Percentiles rank a stretch among this genome's conserved stretches.
Conservation (phyloP, 2,329 filamentous ascomycete species). For the Chaetomiaceae sp. region DNA sequence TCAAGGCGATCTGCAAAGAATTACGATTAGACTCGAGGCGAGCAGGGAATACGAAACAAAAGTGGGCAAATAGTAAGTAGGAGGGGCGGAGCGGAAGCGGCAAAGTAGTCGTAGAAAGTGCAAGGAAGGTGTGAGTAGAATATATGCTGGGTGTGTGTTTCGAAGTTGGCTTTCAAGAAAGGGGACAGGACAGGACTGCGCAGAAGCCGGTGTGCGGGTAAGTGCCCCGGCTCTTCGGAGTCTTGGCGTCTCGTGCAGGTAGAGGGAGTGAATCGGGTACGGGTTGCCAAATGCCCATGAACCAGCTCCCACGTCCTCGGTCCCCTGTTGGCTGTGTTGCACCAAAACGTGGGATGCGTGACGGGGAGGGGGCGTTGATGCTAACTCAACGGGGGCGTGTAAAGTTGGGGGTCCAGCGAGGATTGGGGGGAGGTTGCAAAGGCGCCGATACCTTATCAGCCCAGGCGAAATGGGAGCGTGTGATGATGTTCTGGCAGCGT, state of each 20-base stretch:
- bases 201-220: conserved; percentile 26
- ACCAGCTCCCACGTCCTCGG: conserved; percentile 14
- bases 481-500: neutral
- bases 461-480: neutral
- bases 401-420: conserved; percentile 20
- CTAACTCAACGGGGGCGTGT: conserved; percentile 23
- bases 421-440: conserved; percentile 26
- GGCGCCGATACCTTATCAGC: conserved; percentile 11
- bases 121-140: conserved; percentile 8
- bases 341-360: conserved; percentile 28
- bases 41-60: conserved; percentile 1
- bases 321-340: conserved; percentile 18
- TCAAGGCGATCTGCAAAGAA: conserved; percentile 14
- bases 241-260: conserved; percentile 26
- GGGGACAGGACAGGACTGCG: conserved; percentile 16
- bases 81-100: conserved; percentile 7
- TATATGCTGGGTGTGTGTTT: conserved; percentile 1
- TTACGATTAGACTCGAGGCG: conserved; percentile 17
- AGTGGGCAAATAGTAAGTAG: conserved; percentile 7
- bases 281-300: conserved; percentile 14
- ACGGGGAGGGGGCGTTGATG: conserved; percentile 23
- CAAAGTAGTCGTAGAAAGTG: neutral
- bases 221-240: conserved; percentile 33
- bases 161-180: conserved; percentile 12
- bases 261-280: conserved; percentile 19